Base-by-base conservation (phyloP, 495 filamentous ascomycete genomes). In the Penicillium ochrochloron region DNA sequence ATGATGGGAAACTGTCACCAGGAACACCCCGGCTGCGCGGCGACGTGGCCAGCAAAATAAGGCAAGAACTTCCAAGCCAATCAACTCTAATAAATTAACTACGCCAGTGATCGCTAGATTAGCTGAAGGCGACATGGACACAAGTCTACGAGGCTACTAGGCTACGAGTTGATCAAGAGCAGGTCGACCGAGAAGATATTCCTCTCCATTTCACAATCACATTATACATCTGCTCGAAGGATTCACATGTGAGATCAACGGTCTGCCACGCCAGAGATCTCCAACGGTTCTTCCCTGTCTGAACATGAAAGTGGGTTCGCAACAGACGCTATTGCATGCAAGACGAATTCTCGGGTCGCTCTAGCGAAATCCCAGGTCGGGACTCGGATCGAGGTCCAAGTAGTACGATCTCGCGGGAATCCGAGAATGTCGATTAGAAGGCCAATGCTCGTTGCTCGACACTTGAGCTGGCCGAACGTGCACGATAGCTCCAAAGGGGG, bases 361-460 rank as follows among this genome's bases (percentile, higher is more conserved):
- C 29, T 59, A 64, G 67, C 58, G 66, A 59, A 54, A 61, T 15
- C 29, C 60, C 33, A 78, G 54, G 60, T 70, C 70, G 39, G 31
- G 62, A 35, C 72, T 65, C 14, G 73, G 72, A 62, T 78, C 75
- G 2, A 75, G 29, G 53, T 78, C 75, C 59, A 78, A 23, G 33
- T 69, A 64, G 51, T 73, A 73, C 7, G 48, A 65, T 25, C 59
- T 48, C 17, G 23, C 57, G 12, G 53, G 50, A 39, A 52, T 63
- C n/a, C 63, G 65, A 59, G 52, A 50, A 33, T 53, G 37, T 4
- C 57, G 63, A 57, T 59, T 35, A 31, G 57, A 34, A 34, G 12
- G 21, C 12, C 37, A 54, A 27, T 15, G 12, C 27, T 14, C 35
- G n/a, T 17, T 8, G 44, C 41, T 27, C 33, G 56, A 54, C 60